Evolutionary conservation across 331 rosid species (phyloP).

Genomic region (Malus hybrid): DNA sequence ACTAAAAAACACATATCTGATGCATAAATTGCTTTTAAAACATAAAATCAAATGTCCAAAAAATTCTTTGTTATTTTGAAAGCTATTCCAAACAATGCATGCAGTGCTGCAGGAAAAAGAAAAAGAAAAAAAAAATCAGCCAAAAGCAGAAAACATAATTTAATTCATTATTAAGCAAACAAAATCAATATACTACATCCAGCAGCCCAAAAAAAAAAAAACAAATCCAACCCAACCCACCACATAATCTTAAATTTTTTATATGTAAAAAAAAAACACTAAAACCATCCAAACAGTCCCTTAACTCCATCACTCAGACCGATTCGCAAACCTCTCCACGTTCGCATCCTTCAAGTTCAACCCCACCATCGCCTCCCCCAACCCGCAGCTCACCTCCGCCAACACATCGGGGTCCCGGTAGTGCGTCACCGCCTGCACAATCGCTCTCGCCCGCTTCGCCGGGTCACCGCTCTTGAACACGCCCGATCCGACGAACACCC

Average conservation of each 20-base stretch:
- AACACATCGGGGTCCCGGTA: constrained; percentile 32
- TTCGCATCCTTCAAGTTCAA: constrained; percentile 25
- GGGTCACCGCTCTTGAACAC: constrained; percentile 45
- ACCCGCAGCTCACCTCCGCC: constrained; percentile 34
- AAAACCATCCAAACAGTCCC: background rate
- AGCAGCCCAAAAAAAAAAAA: background rate
- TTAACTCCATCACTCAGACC: constrained; percentile 19
- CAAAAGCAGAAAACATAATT: background rate
- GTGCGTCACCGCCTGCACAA: constrained; percentile 41
- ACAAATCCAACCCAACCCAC: too few species aligned
- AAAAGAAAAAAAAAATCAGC: too few species aligned
- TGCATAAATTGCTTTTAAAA: too few species aligned
- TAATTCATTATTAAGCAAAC: background rate
- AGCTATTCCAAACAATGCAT: too few species aligned
- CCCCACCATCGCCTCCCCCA: constrained; percentile 40
- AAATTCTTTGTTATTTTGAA: too few species aligned
- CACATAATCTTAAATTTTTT: background rate
- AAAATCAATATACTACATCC: background rate
- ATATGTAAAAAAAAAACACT: background rate
- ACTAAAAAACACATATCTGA: too few species aligned
- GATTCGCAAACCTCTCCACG: constrained; percentile 28
- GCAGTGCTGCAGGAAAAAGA: too few species aligned
- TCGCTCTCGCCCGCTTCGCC: constrained; percentile 31
- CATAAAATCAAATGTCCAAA: too few species aligned
- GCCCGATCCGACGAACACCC: constrained; percentile 35